These are phyloP conservation scores for Plasmodium coatneyi DNA, from an alignment of 169 alveolate genomes.

Conservation along the genomic window DNA sequence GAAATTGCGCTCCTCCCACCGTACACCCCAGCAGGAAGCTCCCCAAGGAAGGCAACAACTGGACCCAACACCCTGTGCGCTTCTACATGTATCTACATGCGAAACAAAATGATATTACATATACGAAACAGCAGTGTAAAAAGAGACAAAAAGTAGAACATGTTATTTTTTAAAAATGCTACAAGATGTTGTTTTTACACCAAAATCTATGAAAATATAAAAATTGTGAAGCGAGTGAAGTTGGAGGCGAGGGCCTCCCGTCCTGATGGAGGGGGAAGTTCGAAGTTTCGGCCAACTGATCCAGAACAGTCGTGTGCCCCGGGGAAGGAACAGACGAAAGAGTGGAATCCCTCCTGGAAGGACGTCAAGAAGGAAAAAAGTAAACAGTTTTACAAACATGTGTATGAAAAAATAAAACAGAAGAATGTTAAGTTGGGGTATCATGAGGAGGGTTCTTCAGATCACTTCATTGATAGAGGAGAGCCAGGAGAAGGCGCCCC, in stretches of 20 bases:
- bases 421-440: not conserved
- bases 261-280: not conserved
- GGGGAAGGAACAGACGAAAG: not conserved
- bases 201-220: constrained; percentile 61
- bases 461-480: not conserved
- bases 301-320: not conserved
- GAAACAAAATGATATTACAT: not conserved
- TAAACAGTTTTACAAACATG: constrained; percentile 24
- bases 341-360: not conserved
- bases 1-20: not conserved
- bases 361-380: constrained; percentile 11
- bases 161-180: constrained; percentile 54
- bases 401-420: constrained; percentile 24
- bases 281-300: not conserved
- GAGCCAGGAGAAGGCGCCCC: not conserved
- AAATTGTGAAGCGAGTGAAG: constrained; percentile 21
- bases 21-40: not conserved
- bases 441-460: not conserved
- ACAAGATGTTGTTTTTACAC: constrained; percentile 54
- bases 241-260: not conserved
- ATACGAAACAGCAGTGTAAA: not conserved
- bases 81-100: not conserved
- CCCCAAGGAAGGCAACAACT: not conserved
- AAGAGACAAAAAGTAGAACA: not conserved
- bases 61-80: not conserved